Base-by-base conservation (phyloP, 441 rosid genomes). In the Macaranga tanarius region DNA sequence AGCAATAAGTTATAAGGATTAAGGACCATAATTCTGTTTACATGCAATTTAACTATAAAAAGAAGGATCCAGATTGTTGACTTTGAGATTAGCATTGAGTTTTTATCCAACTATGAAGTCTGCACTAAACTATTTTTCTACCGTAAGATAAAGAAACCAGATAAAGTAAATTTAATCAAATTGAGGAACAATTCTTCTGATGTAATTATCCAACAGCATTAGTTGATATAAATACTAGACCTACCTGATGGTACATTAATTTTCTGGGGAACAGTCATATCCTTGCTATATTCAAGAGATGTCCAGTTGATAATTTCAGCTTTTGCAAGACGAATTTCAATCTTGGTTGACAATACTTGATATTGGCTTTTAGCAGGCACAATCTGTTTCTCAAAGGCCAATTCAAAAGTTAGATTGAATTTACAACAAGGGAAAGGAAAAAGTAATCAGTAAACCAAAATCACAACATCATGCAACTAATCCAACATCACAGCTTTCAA, bases 291-390 rank as follows among this genome's bases (percentile, higher is more conserved):
- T 77, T 86, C 92, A 40, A 90, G 90, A 58, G 89, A 79, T 17
- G 76, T 31, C 92, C 95, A 90, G 5, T 82, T 80, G 34, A 88
- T 67, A 34, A 62, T 56, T 73, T 85, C 95, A 60, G 85, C 88
- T 80, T 90, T 90, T 57, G 87, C 85, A 23, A 90, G 86, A 57
- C 79, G 81, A 63, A 90, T 84, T 84, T 90, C 92, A 44, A 88
- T 65, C 79, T 85, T 90, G 73, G 88, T 87, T 10, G 88, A 71
- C 84, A 86, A 75, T 65, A 90, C 87, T 15, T 66, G 75, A 67
- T 69, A 83, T 75, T 83, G 84, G 84, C 92, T 86, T 69, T 79
- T 81, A 20, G 63, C 78, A 19, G 92, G 89, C 73, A 85, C 56
- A 51, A 88, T 84, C 95, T 88, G 84, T 65, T 75, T 54, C 74